Base-by-base conservation (phyloP, 192 early-diverging fungal species). In the Coemansia sp. region DNA sequence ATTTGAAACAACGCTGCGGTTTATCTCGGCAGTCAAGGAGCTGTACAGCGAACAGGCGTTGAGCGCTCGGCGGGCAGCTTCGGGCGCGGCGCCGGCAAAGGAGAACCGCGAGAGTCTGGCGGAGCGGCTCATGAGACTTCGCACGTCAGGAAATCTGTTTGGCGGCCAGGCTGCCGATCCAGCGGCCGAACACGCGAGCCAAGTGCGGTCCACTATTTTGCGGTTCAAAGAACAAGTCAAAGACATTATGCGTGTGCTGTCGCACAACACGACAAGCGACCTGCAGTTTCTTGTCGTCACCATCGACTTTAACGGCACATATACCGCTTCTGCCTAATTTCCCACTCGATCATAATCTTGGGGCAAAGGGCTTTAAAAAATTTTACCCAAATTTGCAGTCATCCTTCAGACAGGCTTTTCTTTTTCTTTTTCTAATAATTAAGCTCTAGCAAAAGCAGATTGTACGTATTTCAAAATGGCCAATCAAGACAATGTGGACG, bases 261-360 rank as follows among this genome's bases (percentile, higher is more conserved):
- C 84, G 54, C 82, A 81, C 37, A 84, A 89, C 62, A 81, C 87
- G 5, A 88, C 90, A 38, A 87, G 85, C 22, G 87, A 93, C 56
- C 74, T 94, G 23, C 75, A 88, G 57, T 89, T 87, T 58, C 78
- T 94, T 53, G 86, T 85, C 21, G 87, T 91, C 42, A 82, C 91
- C 1, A 74, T 96, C 48, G 87, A 96, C 64, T 96, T 93, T 65
- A 96, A 96, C 67, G 85, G 85, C 47, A 78, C 78, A 25, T 93
- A 92, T 55, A 58, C 64, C 0, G 20, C 17, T n/a, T 11, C 26
- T 25, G 15, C 20, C 26, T 46, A 15, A 25, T 36, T 21, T 21
- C 17, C 25, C 36, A 58, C 5, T 19, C 56, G 23, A 40, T 34
- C 38, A 42, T 15, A 22, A 21, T 40, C 44, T 31, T 31, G 31